Conservation (phyloP, 163 green algal genomes). For the Picocystis sp. region DNA sequence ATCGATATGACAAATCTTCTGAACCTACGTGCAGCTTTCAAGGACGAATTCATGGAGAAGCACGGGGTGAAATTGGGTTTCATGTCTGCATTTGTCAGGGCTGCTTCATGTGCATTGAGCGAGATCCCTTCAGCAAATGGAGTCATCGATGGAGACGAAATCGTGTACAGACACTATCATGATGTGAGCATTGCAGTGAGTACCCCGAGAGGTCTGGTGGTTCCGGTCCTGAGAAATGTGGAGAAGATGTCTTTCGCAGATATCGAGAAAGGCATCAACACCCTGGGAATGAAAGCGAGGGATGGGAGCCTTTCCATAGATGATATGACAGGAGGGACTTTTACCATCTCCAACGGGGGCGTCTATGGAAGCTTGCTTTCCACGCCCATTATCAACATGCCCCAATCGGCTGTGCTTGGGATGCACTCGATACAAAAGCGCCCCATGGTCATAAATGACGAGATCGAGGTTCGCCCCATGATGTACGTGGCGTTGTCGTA, state of each 20-base stretch:
- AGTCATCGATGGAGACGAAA: slow-evolving; percentile 92
- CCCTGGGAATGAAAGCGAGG: slow-evolving; percentile 80
- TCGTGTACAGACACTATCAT: slow-evolving; percentile 88
- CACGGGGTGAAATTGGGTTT: slow-evolving; percentile 98
- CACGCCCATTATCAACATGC: slow-evolving; percentile 99
- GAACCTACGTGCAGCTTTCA: slow-evolving; percentile 77
- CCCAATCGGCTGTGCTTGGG: slow-evolving; percentile 88
- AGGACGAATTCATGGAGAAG: slow-evolving; percentile 88
- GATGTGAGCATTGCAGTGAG: slow-evolving; percentile 93
- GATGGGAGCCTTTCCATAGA: slow-evolving; percentile 92
- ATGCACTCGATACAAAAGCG: slow-evolving; percentile 86
- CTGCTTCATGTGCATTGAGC: slow-evolving; percentile 31
- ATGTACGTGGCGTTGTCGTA: slow-evolving; percentile 99
- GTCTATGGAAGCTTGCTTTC: slow-evolving; percentile 89
- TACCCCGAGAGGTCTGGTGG: slow-evolving; percentile 95
- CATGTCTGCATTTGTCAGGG: slow-evolving; percentile 97
- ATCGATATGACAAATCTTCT: slow-evolving; percentile 94
- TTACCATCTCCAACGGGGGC: slow-evolving; percentile 98
- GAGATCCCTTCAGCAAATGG: slow-evolving; percentile 78
- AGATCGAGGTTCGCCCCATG: slow-evolving; percentile 73
- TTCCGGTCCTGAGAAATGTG: slow-evolving; percentile 78
- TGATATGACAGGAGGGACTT: slow-evolving; percentile 97
- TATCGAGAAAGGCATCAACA: slow-evolving; percentile 84
- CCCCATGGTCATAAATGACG: slow-evolving; percentile 34
- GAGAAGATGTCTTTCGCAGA: slow-evolving; percentile 82